Percentiles rank a stretch among this genome's conserved stretches.
Conservation (phyloP, 2,329 filamentous ascomycete genomes). For the Fusarium sp. region DNA sequence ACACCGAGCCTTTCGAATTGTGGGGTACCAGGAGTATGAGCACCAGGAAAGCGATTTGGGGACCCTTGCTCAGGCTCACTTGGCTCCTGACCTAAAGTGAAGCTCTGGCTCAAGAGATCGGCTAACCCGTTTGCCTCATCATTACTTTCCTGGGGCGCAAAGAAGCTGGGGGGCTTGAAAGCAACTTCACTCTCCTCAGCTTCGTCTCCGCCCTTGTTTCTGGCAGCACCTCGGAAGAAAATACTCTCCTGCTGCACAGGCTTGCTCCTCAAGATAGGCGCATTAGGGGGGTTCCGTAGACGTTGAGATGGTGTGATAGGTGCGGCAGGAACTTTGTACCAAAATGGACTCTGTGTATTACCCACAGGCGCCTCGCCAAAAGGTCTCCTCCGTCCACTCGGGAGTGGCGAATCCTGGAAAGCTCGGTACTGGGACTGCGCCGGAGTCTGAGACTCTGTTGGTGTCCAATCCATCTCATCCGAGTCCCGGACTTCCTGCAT, state of each 20-base stretch:
- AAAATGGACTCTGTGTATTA: constrained; percentile 67
- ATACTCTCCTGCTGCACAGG: constrained; percentile 59
- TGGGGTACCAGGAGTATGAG: background rate
- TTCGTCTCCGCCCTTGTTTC: constrained; percentile 3
- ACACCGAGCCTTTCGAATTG: constrained; percentile 21
- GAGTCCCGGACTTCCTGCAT: constrained; percentile 51
- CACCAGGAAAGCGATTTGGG: background rate
- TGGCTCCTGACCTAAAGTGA: constrained; percentile 53
- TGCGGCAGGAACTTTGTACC: constrained; percentile 75
- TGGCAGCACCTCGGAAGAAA: constrained; percentile 59
- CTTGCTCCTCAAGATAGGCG: constrained; percentile 62
- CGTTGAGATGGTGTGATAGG: constrained; percentile 73
- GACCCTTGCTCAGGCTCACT: constrained; percentile 1
- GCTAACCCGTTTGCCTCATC: constrained; percentile 58
- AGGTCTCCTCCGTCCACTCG: constrained; percentile 53
- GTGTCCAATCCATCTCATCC: constrained; percentile 81
- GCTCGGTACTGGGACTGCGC: constrained; percentile 57
- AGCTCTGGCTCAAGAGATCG: constrained; percentile 58
- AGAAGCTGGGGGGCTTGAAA: constrained; percentile 71
- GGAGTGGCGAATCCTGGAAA: constrained; percentile 59
- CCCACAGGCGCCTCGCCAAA: constrained; percentile 61
- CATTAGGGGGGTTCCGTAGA: constrained; percentile 69
- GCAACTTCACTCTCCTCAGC: constrained; percentile 48
- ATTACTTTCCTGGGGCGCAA: constrained; percentile 58
- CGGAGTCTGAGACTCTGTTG: constrained; percentile 61